Base-by-base conservation (phyloP, 495 filamentous ascomycete genomes). In the Trichocladium antarcticum region DNA sequence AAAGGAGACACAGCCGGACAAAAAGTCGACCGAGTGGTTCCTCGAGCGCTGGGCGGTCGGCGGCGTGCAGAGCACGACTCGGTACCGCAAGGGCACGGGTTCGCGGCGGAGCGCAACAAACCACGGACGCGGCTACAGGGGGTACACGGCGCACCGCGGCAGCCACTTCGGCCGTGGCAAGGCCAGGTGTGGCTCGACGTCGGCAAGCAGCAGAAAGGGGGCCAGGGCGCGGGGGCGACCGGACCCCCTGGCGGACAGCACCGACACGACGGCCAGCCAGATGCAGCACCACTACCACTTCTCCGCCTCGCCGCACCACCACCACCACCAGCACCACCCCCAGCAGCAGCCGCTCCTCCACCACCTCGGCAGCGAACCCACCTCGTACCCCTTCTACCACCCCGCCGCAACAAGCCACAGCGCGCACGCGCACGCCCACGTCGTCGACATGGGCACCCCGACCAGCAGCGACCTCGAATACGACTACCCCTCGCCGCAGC, bases 51-150 rank as follows among this genome's bases (percentile, higher is more conserved):
- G 61, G 64, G 69, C 68, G 3, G 19, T 68, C 9, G n/a, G 55
- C 11, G 69, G 70, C 34, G 68, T 73, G 3, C 60, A 73, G 38
- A 69, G 66, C 60, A 74, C 72, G 6, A 74, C 72, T 1, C 56
- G 72, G 39, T 74, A 72, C 51, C 66, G 72, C 22, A 74, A 73
- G 55, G 60, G 56, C 7, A 64, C 60, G 51, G 37, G 47, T 21
- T 40, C 42, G 17, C 56, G 56, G 4, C 51, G 50, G 36, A 51
- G 50, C 42, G 49, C 48, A 1, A 20, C 37, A 17, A 48, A 19
- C 45, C 45, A 32, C 37, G 37, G 45, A 10, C 46, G 38, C 37
- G 37, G 7, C 19, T 49, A 41, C 37, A 29, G 46, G 37, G n/a
- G 31, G n/a, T 49, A 35, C 37, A 17, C 45, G 17, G 35, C 45